Percentiles rank a stretch among this genome's conserved stretches.
Conservation (phyloP, 305 asterid species). For the Nicotiana rustica region DNA sequence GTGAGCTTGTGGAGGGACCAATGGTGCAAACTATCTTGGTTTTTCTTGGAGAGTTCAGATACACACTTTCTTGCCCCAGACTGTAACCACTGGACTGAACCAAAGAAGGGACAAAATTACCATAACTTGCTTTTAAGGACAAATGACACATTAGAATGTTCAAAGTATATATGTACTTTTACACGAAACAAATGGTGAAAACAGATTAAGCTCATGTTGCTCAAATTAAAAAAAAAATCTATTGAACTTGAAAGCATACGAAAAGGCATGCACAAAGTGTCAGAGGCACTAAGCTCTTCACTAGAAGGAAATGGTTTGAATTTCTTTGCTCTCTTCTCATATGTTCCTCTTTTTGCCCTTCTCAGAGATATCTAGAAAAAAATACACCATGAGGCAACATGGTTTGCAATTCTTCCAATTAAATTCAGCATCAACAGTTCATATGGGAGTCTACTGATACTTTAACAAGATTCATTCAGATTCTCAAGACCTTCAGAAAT, state of each 20-base stretch:
- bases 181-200: neutral
- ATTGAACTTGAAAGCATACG: neutral
- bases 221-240: neutral
- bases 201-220: neutral
- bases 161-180: neutral
- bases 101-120: constrained; percentile 10
- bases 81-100: constrained; percentile 60
- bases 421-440: neutral
- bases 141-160: neutral
- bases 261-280: neutral
- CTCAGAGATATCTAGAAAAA: neutral
- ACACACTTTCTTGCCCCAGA: constrained; percentile 45
- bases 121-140: neutral
- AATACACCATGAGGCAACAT: neutral
- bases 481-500: neutral
- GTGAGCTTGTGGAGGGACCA: constrained; percentile 96
- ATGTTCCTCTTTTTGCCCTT: constrained; percentile 2
- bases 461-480: neutral
- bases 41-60: constrained; percentile 64
- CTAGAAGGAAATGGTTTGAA: neutral
- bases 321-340: neutral
- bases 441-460: neutral
- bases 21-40: constrained; percentile 94
- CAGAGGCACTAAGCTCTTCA: neutral
- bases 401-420: neutral